phyloP scores from a whole-genome alignment of 1,139 yeast species.

The Pichia sp. region DNA sequence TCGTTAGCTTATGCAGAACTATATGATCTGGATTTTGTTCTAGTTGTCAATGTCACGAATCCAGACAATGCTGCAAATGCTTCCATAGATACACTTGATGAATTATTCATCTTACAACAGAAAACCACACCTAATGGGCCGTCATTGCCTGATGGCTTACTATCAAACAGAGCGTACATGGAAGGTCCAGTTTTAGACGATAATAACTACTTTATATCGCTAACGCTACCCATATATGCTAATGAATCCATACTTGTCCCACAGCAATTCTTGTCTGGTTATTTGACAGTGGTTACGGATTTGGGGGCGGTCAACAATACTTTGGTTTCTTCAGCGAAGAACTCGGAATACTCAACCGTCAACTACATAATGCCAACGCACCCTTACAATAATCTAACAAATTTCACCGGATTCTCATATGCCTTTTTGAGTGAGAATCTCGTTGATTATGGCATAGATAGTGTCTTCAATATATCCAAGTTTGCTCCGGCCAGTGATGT shows the following conservation, averaged over 20 bases:
- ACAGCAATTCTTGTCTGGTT: constrained; percentile 61
- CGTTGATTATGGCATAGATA: not conserved
- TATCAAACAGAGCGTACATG: constrained; percentile 36
- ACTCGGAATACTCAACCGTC: constrained; percentile 34
- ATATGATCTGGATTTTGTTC: constrained; percentile 42
- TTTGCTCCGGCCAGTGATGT: constrained; percentile 22
- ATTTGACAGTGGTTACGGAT: constrained; percentile 56
- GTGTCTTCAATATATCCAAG: constrained; percentile 7
- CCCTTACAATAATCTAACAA: constrained; percentile 20
- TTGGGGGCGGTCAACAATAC: constrained; percentile 48
- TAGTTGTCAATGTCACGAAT: constrained; percentile 26
- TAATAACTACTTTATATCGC: constrained; percentile 39
- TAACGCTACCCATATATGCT: constrained; percentile 65
- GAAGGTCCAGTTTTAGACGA: constrained; percentile 53
- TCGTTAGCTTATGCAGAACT: constrained; percentile 59
- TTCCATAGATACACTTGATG: constrained; percentile 30
- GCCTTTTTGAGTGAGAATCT: constrained; percentile 23
- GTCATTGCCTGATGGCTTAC: constrained; percentile 33
- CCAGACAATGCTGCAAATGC: constrained; percentile 31
- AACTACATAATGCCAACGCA: constrained; percentile 31
- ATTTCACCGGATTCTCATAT: constrained; percentile 30
- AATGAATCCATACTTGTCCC: constrained; percentile 63
- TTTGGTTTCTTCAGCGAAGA: constrained; percentile 40
- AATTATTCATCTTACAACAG: constrained; percentile 30
- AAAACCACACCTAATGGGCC: constrained; percentile 2